Percentiles rank a stretch among this genome's conserved stretches.
These are phyloP conservation scores for Ascodesmis nigricans DNA, from an alignment of 495 filamentous ascomycete genomes.

Conservation along the genomic window DNA sequence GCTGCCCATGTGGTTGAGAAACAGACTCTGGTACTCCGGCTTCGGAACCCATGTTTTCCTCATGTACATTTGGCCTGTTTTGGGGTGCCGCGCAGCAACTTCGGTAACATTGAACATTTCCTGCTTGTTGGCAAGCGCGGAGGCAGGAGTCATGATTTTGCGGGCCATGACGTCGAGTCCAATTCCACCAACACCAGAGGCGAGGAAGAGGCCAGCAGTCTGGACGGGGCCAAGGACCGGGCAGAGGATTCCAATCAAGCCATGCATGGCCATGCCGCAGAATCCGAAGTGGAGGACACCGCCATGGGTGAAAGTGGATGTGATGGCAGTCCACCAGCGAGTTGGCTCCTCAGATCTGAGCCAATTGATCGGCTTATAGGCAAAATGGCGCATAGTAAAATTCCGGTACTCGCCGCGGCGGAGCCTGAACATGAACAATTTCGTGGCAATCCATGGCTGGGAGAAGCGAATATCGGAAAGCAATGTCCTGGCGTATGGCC, in stretches of 20 bases:
- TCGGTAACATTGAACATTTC: not conserved
- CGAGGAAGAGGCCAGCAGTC: not conserved
- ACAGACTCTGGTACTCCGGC: not conserved
- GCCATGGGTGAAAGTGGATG: constrained; percentile 1
- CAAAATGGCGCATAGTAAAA: not conserved
- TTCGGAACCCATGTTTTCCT: too few species aligned
- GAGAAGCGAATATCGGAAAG: not conserved
- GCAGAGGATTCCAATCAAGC: not conserved
- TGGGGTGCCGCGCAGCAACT: not conserved
- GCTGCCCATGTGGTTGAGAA: not conserved
- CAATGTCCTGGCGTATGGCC: not conserved
- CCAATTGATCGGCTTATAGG: not conserved
- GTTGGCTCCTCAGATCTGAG: not conserved
- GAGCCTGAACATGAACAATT: constrained; percentile 2
- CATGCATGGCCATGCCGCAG: not conserved
- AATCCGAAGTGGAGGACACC: not conserved
- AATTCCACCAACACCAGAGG: not conserved
- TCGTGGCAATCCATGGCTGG: not conserved
- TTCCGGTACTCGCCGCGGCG: constrained; percentile 3
- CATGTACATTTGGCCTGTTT: not conserved
- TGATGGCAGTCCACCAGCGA: constrained; percentile 1
- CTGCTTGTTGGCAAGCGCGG: not conserved
- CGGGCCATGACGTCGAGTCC: not conserved
- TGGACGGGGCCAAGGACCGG: not conserved
- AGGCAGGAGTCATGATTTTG: not conserved